Evolutionary conservation across 768 basidiomycete species (phyloP).

Genomic region (Pleurotus ostreatus): DNA sequence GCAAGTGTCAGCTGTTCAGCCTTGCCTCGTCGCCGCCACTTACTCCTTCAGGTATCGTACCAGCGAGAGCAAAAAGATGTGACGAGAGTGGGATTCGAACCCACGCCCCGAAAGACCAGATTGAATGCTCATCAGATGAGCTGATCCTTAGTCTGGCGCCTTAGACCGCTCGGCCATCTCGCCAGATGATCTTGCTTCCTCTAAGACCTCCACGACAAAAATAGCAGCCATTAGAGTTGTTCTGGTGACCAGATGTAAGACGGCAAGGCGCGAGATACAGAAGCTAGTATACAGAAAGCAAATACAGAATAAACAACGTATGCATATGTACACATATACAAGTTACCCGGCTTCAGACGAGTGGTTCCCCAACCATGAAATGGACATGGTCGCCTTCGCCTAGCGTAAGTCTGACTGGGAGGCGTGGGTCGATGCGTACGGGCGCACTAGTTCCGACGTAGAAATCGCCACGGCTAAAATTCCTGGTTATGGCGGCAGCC

Average conservation of each 20-base stretch:
- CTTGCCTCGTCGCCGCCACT: too few relatives aligned
- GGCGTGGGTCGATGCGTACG: conserved; percentile 76
- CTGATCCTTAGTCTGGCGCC: conserved; percentile 61
- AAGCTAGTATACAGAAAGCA: not conserved
- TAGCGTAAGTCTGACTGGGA: conserved; percentile 75
- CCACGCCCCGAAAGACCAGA: conserved; percentile 42
- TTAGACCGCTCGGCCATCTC: conserved; percentile 76
- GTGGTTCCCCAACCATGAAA: conserved; percentile 44
- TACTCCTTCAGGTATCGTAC: too few relatives aligned
- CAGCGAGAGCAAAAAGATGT: not conserved
- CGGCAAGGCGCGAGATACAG: not conserved
- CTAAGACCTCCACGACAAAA: too few relatives aligned
- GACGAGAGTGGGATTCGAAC: conserved; percentile 56
- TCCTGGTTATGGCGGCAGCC: conserved; percentile 78
- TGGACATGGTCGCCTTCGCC: conserved; percentile 84
- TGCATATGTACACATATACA: not conserved
- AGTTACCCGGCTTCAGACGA: conserved; percentile 22
- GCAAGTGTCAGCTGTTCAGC: too few relatives aligned
- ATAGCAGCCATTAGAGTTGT: not conserved
- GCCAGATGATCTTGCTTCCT: not conserved
- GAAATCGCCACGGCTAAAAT: conserved; percentile 79
- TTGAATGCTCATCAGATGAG: conserved; percentile 10
- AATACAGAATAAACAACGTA: not conserved
- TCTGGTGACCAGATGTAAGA: not conserved
- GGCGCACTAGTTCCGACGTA: conserved; percentile 79